These are phyloP conservation scores for Berkeleyomyces basicola DNA, from an alignment of 2,329 filamentous ascomycete species.

Conservation along the genomic window DNA sequence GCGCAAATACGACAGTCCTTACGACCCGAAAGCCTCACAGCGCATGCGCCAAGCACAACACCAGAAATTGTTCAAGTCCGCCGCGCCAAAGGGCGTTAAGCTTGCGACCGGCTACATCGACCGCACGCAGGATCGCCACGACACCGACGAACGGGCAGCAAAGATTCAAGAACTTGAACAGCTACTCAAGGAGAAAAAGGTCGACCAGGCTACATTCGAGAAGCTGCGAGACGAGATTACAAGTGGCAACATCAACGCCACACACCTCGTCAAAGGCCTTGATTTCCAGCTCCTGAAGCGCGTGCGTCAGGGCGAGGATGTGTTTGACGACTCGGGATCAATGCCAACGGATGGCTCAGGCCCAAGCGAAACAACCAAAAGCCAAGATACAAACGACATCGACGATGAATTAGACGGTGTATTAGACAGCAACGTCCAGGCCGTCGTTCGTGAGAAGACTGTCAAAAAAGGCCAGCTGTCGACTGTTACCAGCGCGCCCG, in stretches of 20 bases:
- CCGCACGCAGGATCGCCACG: conserved; percentile 49
- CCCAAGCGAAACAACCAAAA: conserved; percentile 18
- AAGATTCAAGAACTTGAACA: conserved; percentile 68
- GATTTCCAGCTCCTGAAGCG: conserved; percentile 67
- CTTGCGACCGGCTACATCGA: conserved; percentile 71
- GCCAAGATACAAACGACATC: conserved; percentile 21
- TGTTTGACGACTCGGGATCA: conserved; percentile 25
- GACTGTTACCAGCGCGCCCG: conserved; percentile 32
- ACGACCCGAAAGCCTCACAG: conserved; percentile 26
- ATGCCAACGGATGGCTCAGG: conserved; percentile 35
- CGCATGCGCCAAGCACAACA: conserved; percentile 39
- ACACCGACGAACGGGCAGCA: conserved; percentile 37
- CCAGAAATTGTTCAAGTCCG: conserved; percentile 60
- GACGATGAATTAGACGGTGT: conserved; percentile 51
- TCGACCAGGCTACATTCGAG: conserved; percentile 66
- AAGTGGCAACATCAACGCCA: conserved; percentile 63
- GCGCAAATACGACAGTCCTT: conserved; percentile 23
- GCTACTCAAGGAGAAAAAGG: conserved; percentile 65
- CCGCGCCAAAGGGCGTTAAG: conserved; percentile 67
- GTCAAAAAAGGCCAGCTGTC: conserved; percentile 43
- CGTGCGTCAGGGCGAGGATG: conserved; percentile 51
- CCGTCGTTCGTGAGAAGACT: conserved; percentile 32
- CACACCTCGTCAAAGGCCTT: conserved; percentile 80
- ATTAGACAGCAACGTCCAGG: conserved; percentile 36
- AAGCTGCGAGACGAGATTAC: conserved; percentile 58